Evolutionary conservation across 2,329 filamentous ascomycete genomes (phyloP).

Genomic region (Fusarium sp.): DNA sequence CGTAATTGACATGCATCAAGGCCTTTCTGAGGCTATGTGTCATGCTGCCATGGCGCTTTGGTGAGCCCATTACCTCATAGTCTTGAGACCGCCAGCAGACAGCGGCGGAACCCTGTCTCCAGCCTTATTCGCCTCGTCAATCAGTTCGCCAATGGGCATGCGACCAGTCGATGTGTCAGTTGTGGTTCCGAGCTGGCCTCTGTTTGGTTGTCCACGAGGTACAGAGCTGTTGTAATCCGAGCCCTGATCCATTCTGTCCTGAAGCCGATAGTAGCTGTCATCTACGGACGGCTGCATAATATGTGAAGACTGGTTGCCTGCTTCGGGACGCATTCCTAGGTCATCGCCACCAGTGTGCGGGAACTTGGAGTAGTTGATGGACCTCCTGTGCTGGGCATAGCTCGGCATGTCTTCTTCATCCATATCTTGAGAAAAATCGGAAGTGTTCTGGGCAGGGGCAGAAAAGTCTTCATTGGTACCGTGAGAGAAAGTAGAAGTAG

Average conservation of each 20-base stretch:
- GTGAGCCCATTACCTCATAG: slow-evolving; percentile 12
- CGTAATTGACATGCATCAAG: no score
- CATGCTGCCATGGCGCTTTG: not conserved
- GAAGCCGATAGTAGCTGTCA: slow-evolving; percentile 24
- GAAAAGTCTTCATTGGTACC: not conserved
- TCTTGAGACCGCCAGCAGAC: slow-evolving; percentile 13
- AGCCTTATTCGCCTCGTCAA: slow-evolving; percentile 15
- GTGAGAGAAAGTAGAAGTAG: not conserved
- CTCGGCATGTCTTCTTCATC: not conserved
- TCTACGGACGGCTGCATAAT: slow-evolving; percentile 16
- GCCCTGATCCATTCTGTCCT: not conserved
- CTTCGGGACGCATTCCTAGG: not conserved
- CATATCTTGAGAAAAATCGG: not conserved
- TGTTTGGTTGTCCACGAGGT: slow-evolving; percentile 9
- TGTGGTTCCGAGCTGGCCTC: not conserved
- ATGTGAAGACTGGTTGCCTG: not conserved
- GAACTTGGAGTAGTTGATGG: slow-evolving; percentile 16
- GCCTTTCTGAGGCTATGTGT: no score
- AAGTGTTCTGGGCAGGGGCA: not conserved
- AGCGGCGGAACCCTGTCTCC: slow-evolving; percentile 5
- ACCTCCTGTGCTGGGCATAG: slow-evolving; percentile 1
- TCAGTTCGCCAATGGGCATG: slow-evolving; percentile 6
- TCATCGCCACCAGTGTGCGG: not conserved
- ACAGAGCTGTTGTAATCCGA: slow-evolving; percentile 4
- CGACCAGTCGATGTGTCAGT: not conserved